phyloP scores from a whole-genome alignment of 768 basidiomycete genomes.

The Lanmaoa pseudosensibilis region DNA sequence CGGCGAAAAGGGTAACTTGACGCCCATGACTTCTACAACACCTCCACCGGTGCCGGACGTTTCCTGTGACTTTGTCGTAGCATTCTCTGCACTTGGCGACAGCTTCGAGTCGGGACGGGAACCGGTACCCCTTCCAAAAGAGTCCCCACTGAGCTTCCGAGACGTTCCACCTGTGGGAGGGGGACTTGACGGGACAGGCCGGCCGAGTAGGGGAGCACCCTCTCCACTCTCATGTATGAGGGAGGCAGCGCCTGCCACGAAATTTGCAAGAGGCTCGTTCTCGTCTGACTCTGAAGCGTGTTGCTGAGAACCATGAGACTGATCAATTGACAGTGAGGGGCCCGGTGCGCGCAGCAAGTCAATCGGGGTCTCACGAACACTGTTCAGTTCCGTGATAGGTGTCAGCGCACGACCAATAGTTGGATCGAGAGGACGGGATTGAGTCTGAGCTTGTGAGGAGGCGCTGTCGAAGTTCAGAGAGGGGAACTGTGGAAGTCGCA shows the following conservation, averaged over 20 bases:
- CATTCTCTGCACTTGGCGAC: conserved; percentile 28
- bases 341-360: conserved; percentile 20
- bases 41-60: conserved; percentile 9
- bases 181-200: conserved; percentile 28
- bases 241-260: conserved; percentile 17
- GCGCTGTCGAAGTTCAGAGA: conserved; percentile 50
- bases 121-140: conserved; percentile 25
- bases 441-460: conserved; percentile 12
- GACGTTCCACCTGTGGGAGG: conserved; percentile 22
- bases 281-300: conserved; percentile 29
- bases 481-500: conserved; percentile 52
- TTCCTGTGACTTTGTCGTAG: conserved; percentile 22
- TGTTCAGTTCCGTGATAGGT: conserved; percentile 63
- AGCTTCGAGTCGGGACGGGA: conserved; percentile 44
- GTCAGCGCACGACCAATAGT: conserved; percentile 44
- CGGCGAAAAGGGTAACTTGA: conserved; percentile 34
- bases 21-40: conserved; percentile 28
- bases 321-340: conserved; percentile 19
- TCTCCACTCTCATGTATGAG: conserved; percentile 23
- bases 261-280: conserved; percentile 20
- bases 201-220: conserved; percentile 13
- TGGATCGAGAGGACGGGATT: conserved; percentile 22
- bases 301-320: conserved; percentile 13
- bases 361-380: conserved; percentile 27
- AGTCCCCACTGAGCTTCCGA: conserved; percentile 39